phyloP scores from a whole-genome alignment of 257 asterid genomes.

The Scutellaria baicalensis region DNA sequence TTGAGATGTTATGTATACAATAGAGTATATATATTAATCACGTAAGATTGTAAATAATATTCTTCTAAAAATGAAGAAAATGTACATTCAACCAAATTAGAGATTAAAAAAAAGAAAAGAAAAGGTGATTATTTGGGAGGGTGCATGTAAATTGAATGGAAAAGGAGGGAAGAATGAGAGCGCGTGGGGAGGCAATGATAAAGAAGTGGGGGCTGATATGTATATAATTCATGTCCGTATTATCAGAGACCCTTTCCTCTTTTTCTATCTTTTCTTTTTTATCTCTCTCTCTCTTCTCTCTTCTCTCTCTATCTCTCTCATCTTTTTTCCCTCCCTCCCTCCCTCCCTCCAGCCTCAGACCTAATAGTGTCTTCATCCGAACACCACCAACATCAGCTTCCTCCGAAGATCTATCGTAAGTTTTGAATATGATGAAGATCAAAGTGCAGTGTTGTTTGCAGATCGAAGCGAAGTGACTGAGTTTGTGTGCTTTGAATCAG shows the following conservation, averaged over 20 bases:
- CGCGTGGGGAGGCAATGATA: conserved; percentile 27
- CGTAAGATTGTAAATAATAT: no score
- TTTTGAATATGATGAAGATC: no score
- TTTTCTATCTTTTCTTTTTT: conserved; percentile 14
- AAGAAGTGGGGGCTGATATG: conserved; percentile 28
- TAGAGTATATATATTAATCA: no score
- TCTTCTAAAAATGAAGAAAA: no score
- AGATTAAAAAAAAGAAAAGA: no score
- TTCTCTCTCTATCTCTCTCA: not conserved
- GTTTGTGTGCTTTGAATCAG: no score
- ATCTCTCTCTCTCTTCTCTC: not conserved
- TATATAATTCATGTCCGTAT: conserved; percentile 46
- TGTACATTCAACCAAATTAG: no score
- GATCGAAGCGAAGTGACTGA: no score
- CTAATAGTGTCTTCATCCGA: not conserved
- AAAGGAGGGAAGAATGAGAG: conserved; percentile 26
- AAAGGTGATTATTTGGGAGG: not conserved
- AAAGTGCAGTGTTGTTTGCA: not conserved
- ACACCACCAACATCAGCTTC: not conserved
- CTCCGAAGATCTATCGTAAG: not conserved
- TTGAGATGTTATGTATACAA: no score
- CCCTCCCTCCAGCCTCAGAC: not conserved
- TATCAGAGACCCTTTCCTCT: conserved; percentile 16
- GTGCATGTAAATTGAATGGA: conserved; percentile 11
- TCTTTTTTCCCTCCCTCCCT: not conserved